These are phyloP conservation scores for Aspergillus heteromorphus DNA, from an alignment of 495 filamentous ascomycete species.

Conservation along the genomic window DNA sequence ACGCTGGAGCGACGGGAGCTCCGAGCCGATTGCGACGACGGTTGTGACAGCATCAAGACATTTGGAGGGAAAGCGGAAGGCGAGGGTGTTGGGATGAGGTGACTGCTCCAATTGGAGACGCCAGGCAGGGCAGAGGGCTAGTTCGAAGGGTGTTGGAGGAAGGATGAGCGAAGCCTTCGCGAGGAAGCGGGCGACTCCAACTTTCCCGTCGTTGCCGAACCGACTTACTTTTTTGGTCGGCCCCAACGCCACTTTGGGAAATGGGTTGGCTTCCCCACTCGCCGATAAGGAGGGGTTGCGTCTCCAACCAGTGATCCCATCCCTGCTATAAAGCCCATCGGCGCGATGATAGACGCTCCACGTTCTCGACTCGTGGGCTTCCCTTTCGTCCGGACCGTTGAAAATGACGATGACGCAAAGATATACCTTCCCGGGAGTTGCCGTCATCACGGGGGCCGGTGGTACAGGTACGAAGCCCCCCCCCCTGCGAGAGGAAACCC, in stretches of 20 bases:
- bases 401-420: slow-evolving; percentile 4
- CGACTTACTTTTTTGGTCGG: background rate
- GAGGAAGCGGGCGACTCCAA: slow-evolving; percentile 4
- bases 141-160: background rate
- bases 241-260: slow-evolving; percentile 1
- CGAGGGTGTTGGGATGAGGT: background rate
- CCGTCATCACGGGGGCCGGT: slow-evolving; percentile 29
- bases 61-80: slow-evolving; percentile 11
- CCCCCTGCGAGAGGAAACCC: background rate
- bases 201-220: background rate
- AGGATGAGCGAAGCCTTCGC: background rate
- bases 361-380: background rate
- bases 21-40: slow-evolving; percentile 21
- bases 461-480: slow-evolving; percentile 21
- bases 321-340: background rate
- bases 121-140: background rate
- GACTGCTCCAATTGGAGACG: slow-evolving; percentile 14
- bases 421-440: slow-evolving; percentile 27
- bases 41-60: slow-evolving; percentile 31
- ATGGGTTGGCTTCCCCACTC: slow-evolving; percentile 1
- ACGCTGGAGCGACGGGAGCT: slow-evolving; percentile 21
- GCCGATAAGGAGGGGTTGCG: background rate
- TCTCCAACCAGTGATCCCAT: slow-evolving; percentile 9
- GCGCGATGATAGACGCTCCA: background rate
- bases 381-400: too few relatives aligned